These are phyloP conservation scores for Penicillium tannophilum DNA, from an alignment of 495 filamentous ascomycete species.

Conservation along the genomic window DNA sequence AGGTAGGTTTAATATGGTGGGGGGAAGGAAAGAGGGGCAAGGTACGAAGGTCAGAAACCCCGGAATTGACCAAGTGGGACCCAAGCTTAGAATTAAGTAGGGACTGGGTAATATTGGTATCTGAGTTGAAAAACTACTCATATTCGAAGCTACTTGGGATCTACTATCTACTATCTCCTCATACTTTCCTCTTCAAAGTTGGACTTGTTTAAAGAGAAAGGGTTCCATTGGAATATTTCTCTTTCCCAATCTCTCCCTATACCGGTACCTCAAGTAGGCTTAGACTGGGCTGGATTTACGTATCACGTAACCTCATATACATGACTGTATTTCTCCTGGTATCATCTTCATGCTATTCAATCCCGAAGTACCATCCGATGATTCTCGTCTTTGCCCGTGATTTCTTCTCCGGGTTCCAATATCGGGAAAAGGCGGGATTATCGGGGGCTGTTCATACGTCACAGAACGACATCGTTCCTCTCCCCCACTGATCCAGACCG, in stretches of 20 bases:
- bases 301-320: not conserved
- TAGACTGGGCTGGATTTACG: not conserved
- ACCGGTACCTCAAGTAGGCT: constrained; percentile 8
- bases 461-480: constrained; percentile 13
- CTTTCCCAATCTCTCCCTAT: not conserved
- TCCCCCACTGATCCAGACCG: constrained; percentile 8
- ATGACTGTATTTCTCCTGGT: not conserved
- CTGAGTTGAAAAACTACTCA: not conserved
- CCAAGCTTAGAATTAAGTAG: not conserved
- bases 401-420: constrained; percentile 7
- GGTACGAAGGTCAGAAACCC: constrained; percentile 26
- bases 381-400: constrained; percentile 23
- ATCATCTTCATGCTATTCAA: not conserved
- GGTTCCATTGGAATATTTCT: not conserved
- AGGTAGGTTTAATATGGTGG: constrained; percentile 21
- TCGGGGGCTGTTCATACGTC: constrained; percentile 2
- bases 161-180: no score
- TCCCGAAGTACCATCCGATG: constrained; percentile 15
- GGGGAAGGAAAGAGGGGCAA: constrained; percentile 14
- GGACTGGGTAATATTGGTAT: not conserved
- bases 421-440: constrained; percentile 26
- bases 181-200: no score
- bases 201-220: not conserved
- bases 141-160: not conserved
- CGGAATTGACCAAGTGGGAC: constrained; percentile 18